Base-by-base conservation (phyloP, 2,329 filamentous ascomycete genomes). In the Cordyceps javanica region DNA sequence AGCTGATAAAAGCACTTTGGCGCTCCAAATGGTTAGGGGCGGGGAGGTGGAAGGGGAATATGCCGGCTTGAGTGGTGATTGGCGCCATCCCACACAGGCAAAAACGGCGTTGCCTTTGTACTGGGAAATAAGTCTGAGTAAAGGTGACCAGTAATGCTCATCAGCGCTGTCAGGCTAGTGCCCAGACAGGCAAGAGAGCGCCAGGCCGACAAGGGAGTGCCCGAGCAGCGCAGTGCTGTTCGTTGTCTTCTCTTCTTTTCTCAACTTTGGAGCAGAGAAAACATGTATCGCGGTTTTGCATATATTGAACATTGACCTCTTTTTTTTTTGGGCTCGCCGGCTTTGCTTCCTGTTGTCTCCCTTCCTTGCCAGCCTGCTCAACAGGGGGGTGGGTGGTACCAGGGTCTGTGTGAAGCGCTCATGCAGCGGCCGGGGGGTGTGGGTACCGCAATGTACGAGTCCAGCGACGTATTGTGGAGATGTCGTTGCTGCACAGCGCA, bases 161-260 rank as follows among this genome's bases (percentile, higher is more conserved):
- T 55, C 53, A 56, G 53, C 53, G 21, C n/a, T 56, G 41, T 10
- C 53, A 41, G 34, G 25, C 53, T 56, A 56, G 44, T 49, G 45
- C 53, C 53, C 32, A 57, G 58, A 52, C 45, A 55, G 42, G 59
- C 62, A 54, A 53, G 60, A 62, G 51, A 53, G 46, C 55, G 58
- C 57, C 46, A 30, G 57, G 58, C 60, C 61, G 62, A 51, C 51
- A 57, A 54, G 28, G 19, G 14, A 5, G 13, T 23, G 51, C 51
- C 7, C 11, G 3, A 42, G n/a, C 14, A 5, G 21, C 19, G 7
- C 39, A 14, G 8, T 6, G 21, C 26, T 4, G 2, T 3, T 16
- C 23, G 10, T 5, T 46, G 26, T 32, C 44, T 46, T 30, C 32
- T 30, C 4, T 36, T 25, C 21, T 38, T 14, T 28, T n/a, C 23